Base-by-base conservation (phyloP, 2,329 filamentous ascomycete genomes). In the Aspergillus cejpii region DNA sequence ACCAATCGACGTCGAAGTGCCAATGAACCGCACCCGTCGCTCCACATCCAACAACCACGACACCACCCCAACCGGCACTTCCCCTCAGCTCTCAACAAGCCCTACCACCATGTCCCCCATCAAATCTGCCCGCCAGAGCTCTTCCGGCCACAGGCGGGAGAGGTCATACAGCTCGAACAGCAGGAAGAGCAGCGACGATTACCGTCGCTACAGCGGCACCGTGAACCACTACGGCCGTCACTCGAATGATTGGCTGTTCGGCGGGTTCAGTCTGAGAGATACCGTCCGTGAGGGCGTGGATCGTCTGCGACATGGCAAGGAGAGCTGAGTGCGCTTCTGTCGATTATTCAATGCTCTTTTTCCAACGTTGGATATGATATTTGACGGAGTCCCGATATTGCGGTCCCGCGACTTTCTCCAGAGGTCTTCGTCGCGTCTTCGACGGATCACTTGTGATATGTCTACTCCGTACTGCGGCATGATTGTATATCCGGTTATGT, bases 221-320 rank as follows among this genome's bases (percentile, higher is more conserved):
- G 55, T 71, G 33, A 68, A 65, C 39, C 66, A 75, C 45, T 72
- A 63, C 43, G 73, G 73, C 11, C 67, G 73, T 6, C 73, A 76
- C 55, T 68, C 66, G 14, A 75, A 76, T 43, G 70, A 75, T 43
- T 76, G 74, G 74, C 61, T 76, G 4, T 76, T 76, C 46, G 66
- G 67, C 15, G 69, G 71, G 1, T 71, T 74, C 54, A 73, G 70
- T 51, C 57, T 76, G 3, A 65, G 66, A 3, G 69, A 72, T 26
- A 70, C 71, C 5, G 67, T 72, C 19, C 65, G 64, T 3, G 69
- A 69, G 29, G 65, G 65, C 29, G 59, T 69, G 15, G 63, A 66
- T 26, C 64, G 61, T 47, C 31, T 70, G n/a, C 57, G 56, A 38
- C 48, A 53, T 12, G 59, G 59, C 3, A 59, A 58, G 44, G 59